Evolutionary conservation across 2,329 filamentous ascomycete genomes (phyloP), one percentile per base, ranked within the genome.

Genomic region (Alternaria dauci): DNA sequence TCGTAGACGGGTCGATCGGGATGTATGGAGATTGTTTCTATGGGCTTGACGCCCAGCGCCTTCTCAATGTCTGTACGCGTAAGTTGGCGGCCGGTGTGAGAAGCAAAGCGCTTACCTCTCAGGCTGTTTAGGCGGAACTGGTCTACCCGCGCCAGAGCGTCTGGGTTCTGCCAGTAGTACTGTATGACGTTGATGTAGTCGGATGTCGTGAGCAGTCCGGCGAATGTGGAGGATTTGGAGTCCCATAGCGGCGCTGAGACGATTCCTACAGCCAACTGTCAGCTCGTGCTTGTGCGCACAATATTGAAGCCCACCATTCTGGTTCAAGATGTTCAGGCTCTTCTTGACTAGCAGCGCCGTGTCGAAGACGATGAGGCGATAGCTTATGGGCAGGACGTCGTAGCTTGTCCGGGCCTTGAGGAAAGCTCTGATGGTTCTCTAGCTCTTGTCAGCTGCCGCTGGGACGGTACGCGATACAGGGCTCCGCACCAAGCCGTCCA

Each of bases 101-200:
- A 59, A 23, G 25, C 8, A 32, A 18, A 47, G 71, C 52, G 71
- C 83, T 60, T 83, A 96, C 94, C 92, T 86, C 94, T 88, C 59
- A 99, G 86, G 76, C 93, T 97, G 81, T 92, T 94, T 63, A 99
- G 82, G 47, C 93, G 90, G 78, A 99, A 97, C 78, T 97, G 92
- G 69, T 98, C 95, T 71, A 99, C 91, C 76, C 94, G 89, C 67
- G 89, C 88, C 62, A 98, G 87, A 59, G 94, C 91, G 68, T 96
- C 92, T 2, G 94, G 95, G 71, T 95, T 96, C 80, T 98, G 94
- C 85, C 93, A 97, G 83, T 99, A 98, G 81, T 99, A 99, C 78
- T 98, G 94, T 41, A 99, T 96, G 58, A 99, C 91, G 75, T 99
- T 99, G 81, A 99, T 96, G 79, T 95, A 99, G 81, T 99, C 95